These are phyloP conservation scores for Alternaria sp. DNA, from an alignment of 2,329 filamentous ascomycete species.

Conservation along the genomic window DNA sequence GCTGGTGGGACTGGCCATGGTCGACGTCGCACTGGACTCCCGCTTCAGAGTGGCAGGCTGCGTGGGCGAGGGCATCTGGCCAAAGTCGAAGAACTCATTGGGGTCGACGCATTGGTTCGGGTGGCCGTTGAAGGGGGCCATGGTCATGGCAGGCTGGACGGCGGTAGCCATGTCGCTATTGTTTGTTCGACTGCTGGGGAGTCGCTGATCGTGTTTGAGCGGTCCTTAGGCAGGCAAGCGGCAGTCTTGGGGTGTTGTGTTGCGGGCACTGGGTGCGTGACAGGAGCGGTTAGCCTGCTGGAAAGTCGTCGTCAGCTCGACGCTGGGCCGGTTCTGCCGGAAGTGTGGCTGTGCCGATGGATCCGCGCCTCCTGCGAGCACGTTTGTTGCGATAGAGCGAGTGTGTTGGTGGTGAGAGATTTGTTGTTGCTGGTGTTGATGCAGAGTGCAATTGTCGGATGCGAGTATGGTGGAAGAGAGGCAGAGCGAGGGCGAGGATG, in stretches of 20 bases:
- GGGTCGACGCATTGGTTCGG: conserved; percentile 49
- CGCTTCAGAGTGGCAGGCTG: conserved; percentile 55
- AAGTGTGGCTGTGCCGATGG: conserved; percentile 36
- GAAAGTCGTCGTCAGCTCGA: conserved; percentile 47
- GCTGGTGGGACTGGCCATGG: conserved; percentile 62
- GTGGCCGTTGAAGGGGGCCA: conserved; percentile 42
- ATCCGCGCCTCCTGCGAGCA: not conserved
- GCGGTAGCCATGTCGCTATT: conserved; percentile 43
- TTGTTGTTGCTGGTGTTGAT: not conserved
- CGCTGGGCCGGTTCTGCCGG: conserved; percentile 40
- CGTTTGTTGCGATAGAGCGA: not conserved
- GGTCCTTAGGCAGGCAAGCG: conserved; percentile 37
- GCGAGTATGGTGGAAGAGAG: not conserved
- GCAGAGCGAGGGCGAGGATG: conserved; percentile 11
- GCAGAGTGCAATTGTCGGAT: conserved; percentile 1
- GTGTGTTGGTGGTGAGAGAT: not conserved
- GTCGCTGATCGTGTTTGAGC: conserved; percentile 16
- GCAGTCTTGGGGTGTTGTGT: conserved; percentile 29
- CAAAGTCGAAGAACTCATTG: conserved; percentile 61
- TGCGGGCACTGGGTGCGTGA: conserved; percentile 21
- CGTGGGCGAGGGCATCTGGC: conserved; percentile 65
- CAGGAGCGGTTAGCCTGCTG: conserved; percentile 40
- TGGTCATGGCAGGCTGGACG: conserved; percentile 44
- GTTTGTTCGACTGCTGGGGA: conserved; percentile 14
- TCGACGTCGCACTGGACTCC: conserved; percentile 61